Evolutionary conservation across 176 grass and related monocot genomes (phyloP).

Genomic region (Tillandsia fasciculata): DNA sequence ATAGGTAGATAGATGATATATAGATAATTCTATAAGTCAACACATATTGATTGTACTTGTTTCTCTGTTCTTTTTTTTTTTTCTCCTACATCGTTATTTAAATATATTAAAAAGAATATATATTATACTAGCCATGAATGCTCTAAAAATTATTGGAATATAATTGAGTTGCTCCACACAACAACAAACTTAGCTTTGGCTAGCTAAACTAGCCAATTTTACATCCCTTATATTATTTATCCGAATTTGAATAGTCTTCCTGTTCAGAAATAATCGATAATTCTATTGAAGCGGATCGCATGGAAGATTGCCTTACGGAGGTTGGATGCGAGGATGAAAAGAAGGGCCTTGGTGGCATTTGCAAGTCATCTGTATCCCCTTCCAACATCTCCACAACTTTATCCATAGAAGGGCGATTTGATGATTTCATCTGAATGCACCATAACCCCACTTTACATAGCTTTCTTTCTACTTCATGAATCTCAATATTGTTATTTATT

Average conservation of each 20-base stretch:
- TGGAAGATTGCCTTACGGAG: not conserved
- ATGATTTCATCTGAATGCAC: slow-evolving; percentile 36
- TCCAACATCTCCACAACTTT: slow-evolving; percentile 46
- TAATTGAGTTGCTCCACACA: too few relatives aligned
- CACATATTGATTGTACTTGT: too few relatives aligned
- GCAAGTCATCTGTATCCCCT: slow-evolving; percentile 7
- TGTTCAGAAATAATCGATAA: not conserved
- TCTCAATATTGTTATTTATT: slow-evolving; percentile 5
- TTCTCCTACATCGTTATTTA: too few relatives aligned
- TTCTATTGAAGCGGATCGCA: not conserved
- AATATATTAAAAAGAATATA: too few relatives aligned
- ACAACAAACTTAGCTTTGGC: not conserved
- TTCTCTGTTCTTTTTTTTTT: too few relatives aligned
- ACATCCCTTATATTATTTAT: not conserved
- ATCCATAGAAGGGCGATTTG: slow-evolving; percentile 36
- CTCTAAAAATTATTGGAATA: too few relatives aligned
- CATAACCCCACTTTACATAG: slow-evolving; percentile 31
- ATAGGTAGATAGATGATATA: too few relatives aligned
- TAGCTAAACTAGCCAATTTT: not conserved
- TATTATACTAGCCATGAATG: too few relatives aligned
- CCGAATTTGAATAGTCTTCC: not conserved
- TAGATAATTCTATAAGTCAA: too few relatives aligned
- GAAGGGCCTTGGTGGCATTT: slow-evolving; percentile 11
- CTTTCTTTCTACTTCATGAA: slow-evolving; percentile 36
- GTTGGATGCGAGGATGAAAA: not conserved